A percentile compares a stretch with the other conserved stretches of the same genome.
phyloP scores from a whole-genome alignment of 2,329 filamentous ascomycete species.

The Aspergillus tamarii region DNA sequence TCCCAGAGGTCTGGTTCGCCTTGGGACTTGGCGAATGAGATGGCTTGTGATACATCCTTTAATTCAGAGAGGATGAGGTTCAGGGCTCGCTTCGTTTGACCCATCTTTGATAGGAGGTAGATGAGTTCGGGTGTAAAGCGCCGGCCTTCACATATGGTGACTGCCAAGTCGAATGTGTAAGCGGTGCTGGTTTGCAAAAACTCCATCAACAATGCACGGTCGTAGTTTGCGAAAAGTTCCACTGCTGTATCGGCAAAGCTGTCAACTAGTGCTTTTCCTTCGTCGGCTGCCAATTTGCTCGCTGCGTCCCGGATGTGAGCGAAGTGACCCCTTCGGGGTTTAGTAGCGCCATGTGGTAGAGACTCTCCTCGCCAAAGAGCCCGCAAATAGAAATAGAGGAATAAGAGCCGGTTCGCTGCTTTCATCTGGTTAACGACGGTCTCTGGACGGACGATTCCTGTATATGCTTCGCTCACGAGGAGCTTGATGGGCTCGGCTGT shows the following conservation, averaged over 20 bases:
- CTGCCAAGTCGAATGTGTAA: constrained; percentile 77
- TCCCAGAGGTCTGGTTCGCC: constrained; percentile 93
- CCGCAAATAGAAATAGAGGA: constrained; percentile 89
- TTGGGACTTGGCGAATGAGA: constrained; percentile 91
- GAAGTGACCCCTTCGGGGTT: constrained; percentile 39
- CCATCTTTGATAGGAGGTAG: constrained; percentile 91
- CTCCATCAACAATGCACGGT: constrained; percentile 78
- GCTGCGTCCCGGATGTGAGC: constrained; percentile 45
- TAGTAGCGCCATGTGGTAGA: constrained; percentile 45
- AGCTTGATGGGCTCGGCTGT: constrained; percentile 83
- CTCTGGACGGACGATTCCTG: constrained; percentile 78
- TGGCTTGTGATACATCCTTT: constrained; percentile 87
- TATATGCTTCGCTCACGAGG: constrained; percentile 87
- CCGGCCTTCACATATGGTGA: constrained; percentile 75
- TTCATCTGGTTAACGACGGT: constrained; percentile 79
- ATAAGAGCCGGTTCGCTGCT: constrained; percentile 67
- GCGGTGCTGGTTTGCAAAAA: constrained; percentile 83
- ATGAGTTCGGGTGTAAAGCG: constrained; percentile 92
- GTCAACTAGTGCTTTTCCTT: constrained; percentile 74
- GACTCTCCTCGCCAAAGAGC: constrained; percentile 80
- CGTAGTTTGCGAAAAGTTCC: constrained; percentile 81
- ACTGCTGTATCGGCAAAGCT: constrained; percentile 86
- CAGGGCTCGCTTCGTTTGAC: constrained; percentile 87
- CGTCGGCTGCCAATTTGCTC: constrained; percentile 54
- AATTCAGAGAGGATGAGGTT: constrained; percentile 94